Conservation (phyloP, 192 early-diverging fungal genomes). For the Coemansia umbellata region DNA sequence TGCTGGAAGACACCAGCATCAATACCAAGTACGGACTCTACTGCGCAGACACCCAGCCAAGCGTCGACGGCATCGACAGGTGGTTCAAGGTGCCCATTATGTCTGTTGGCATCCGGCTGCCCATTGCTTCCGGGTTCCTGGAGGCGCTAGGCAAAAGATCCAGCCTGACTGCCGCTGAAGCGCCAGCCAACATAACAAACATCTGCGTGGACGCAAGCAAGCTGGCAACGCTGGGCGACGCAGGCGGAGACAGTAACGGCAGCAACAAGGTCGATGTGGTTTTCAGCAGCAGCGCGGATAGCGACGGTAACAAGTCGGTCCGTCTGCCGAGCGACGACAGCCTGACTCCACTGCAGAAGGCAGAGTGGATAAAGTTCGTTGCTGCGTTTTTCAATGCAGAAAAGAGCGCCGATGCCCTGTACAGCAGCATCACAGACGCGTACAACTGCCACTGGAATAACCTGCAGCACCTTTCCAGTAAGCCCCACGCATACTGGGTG, state of each 20-base stretch:
- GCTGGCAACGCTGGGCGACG: slow-evolving; percentile 14
- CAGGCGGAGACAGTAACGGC: background rate
- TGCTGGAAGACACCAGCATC: slow-evolving; percentile 30
- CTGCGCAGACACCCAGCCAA: slow-evolving; percentile 41
- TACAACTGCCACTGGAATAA: slow-evolving; percentile 48
- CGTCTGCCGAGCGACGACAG: slow-evolving; percentile 29
- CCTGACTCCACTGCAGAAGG: slow-evolving; percentile 29
- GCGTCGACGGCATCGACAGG: slow-evolving; percentile 26
- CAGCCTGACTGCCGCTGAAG: slow-evolving; percentile 17
- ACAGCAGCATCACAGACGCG: slow-evolving; percentile 21
- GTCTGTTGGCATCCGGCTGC: slow-evolving; percentile 29
- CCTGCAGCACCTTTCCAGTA: slow-evolving; percentile 21
- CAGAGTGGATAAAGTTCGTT: slow-evolving; percentile 51
- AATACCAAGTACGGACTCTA: slow-evolving; percentile 40
- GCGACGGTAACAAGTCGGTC: slow-evolving; percentile 32
- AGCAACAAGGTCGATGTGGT: slow-evolving; percentile 15
- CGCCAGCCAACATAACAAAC: slow-evolving; percentile 31
- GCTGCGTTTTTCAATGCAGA: slow-evolving; percentile 41
- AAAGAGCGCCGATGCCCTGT: slow-evolving; percentile 24
- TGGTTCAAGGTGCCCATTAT: slow-evolving; percentile 50
- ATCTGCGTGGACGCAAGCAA: slow-evolving; percentile 29
- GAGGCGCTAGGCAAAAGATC: slow-evolving; percentile 30
- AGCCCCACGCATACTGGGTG: slow-evolving; percentile 60
- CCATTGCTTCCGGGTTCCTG: slow-evolving; percentile 38
- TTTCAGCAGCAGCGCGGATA: slow-evolving; percentile 21